Base-by-base conservation (phyloP, 2,329 filamentous ascomycete species). In the Epicoccum sorghinum region DNA sequence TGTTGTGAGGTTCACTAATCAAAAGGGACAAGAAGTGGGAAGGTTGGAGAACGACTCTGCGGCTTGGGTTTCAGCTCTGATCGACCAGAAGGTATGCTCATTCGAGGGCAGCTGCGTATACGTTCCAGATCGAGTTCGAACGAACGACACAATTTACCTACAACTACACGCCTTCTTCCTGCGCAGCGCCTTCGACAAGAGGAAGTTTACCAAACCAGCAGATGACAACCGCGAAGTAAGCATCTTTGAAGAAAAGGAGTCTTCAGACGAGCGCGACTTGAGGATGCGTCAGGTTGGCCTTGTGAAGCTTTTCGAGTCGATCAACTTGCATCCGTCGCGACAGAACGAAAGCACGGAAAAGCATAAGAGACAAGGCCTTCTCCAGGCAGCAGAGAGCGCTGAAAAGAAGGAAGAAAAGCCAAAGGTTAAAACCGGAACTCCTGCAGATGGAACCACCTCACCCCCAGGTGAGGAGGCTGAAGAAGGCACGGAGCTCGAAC, bases 81-180 rank as follows among this genome's bases (percentile, higher is more conserved):
- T 98, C 46, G 95, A 99, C 68, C 92, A 98, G 71, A 88, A 89
- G 29, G 83, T 97, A 3, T 97, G 93, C 78, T 84, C 79, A 22
- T 96, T 99, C 58, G 90, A 96, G 62, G 95, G 90, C 5, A 86
- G 84, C 10, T 96, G 92, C 67, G 91, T 99, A 1, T 98, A 90
- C 73, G 90, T 90, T 0, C 93, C 93, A 0, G 93, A 98, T 51
- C 82, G 85, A 41, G 76, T 98, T 42, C 83, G 90, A 44, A 95
- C 93, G 7, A 96, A 96, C 67, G 95, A 99, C 66, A 98, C 92
- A 0, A 83, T 99, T n/a, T 96, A 93, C 65, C 75, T 99, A 6
- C 95, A 99, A 72, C 76, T 99, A 39, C 83, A 84, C 48, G 95
- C 89, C 68, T 96, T 83, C 50, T 73, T 99, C 35, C 80, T 95